Conservation (phyloP, 306 rosid species). For the Pachyrhizus erosus region DNA sequence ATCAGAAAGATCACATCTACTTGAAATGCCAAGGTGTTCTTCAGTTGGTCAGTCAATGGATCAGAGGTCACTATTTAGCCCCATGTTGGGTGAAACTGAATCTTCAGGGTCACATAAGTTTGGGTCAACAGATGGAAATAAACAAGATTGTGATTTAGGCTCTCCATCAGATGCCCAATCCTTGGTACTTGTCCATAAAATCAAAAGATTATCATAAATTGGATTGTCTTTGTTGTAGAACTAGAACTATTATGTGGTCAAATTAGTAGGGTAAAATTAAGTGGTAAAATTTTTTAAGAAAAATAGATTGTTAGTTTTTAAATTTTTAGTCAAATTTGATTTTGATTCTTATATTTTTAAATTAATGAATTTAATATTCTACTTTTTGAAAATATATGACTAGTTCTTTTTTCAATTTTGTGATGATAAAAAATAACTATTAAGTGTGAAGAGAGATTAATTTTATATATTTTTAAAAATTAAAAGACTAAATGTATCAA, state of each 20-base stretch:
- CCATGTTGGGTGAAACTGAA: constrained; percentile 39
- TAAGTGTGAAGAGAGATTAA: no score
- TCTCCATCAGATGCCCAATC: constrained; percentile 43
- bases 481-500: no score
- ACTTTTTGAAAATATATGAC: no score
- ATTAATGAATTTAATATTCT: no score
- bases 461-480: no score
- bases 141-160: constrained; percentile 49
- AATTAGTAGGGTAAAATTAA: neutral
- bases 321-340: no score
- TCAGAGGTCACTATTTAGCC: constrained; percentile 45
- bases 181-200: constrained; percentile 49
- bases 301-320: no score
- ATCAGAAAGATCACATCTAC: constrained; percentile 38
- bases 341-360: no score
- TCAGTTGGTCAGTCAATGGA: constrained; percentile 51
- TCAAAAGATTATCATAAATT: neutral
- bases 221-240: neutral
- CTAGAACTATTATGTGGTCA: neutral
- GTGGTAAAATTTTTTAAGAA: neutral
- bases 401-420: no score
- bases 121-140: constrained; percentile 54
- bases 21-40: constrained; percentile 42
- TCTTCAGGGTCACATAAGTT: constrained; percentile 28
- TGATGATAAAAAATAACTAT: no score